These are phyloP conservation scores for Trichoderma brevicompactum DNA, from an alignment of 2,329 filamentous ascomycete genomes.

Conservation along the genomic window DNA sequence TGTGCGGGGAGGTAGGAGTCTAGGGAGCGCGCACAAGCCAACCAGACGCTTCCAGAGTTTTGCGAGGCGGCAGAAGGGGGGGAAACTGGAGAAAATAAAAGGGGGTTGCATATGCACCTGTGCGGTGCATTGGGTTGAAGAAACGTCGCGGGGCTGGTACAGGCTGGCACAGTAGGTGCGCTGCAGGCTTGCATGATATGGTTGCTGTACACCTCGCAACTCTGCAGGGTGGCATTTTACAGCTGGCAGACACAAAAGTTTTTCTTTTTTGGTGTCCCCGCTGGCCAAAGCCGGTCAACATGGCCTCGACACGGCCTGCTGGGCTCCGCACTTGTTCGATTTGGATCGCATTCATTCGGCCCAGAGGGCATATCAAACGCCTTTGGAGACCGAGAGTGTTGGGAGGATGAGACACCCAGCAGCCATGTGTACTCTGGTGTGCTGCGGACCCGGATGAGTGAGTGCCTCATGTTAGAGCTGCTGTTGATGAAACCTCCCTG, in stretches of 20 bases:
- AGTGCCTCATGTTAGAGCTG: conserved; percentile 7
- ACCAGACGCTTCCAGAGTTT: conserved; percentile 12
- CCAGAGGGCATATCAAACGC: neutral
- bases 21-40: neutral
- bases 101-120: conserved; percentile 23
- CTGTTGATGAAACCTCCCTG: neutral
- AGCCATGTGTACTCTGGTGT: neutral
- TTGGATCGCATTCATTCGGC: neutral
- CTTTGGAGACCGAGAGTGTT: neutral
- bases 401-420: neutral
- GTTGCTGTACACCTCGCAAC: neutral
- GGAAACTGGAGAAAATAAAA: neutral
- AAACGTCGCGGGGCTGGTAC: neutral
- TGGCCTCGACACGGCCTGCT: neutral
- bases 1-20: conserved; percentile 15
- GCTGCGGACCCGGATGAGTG: neutral
- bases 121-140: conserved; percentile 23
- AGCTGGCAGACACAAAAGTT: neutral
- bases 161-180: neutral
- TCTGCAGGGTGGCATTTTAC: neutral
- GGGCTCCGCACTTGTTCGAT: neutral
- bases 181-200: conserved; percentile 19
- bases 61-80: neutral
- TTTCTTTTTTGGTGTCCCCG: neutral
- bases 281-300: neutral